Evolutionary conservation across 2,329 filamentous ascomycete genomes (phyloP).

Genomic region (Ophiostoma populinum): DNA sequence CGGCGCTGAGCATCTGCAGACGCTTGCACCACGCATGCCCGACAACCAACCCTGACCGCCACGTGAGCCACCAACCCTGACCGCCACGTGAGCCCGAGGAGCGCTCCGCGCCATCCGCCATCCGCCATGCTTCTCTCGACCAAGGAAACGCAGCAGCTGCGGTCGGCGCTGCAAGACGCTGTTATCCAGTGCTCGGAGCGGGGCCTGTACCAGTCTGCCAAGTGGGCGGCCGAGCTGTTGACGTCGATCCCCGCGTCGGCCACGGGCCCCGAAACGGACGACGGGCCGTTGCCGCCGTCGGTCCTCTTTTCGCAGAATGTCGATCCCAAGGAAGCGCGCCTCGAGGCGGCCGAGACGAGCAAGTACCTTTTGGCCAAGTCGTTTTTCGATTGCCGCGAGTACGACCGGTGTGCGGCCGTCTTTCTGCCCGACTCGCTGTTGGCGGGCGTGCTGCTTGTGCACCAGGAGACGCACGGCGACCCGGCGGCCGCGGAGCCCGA

Average conservation of each 20-base stretch:
- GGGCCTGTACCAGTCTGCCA: conserved; percentile 88
- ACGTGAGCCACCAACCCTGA: too few relatives aligned
- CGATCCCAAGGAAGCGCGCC: conserved; percentile 53
- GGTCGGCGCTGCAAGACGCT: conserved; percentile 63
- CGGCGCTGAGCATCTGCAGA: too few relatives aligned
- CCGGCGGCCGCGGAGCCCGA: neutral
- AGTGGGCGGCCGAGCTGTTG: conserved; percentile 94
- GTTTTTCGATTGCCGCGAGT: conserved; percentile 89
- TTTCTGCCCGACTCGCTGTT: conserved; percentile 70
- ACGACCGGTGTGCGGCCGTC: conserved; percentile 78
- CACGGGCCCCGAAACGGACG: conserved; percentile 32
- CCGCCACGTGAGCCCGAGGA: too few relatives aligned
- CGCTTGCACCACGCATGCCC: too few relatives aligned
- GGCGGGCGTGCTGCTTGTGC: conserved; percentile 42
- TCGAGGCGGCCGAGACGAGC: conserved; percentile 65
- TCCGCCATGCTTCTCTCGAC: conserved; percentile 40
- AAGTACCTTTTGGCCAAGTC: conserved; percentile 84
- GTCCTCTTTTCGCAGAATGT: conserved; percentile 35
- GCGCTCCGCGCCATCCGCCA: too few relatives aligned
- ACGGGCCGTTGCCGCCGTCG: conserved; percentile 14
- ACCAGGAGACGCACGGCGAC: conserved; percentile 18
- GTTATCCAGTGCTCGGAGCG: conserved; percentile 84
- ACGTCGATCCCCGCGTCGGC: conserved; percentile 53
- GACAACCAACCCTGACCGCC: too few relatives aligned
- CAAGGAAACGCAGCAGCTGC: conserved; percentile 45